These are phyloP conservation scores for Stemphylium beticola DNA, from an alignment of 2,329 filamentous ascomycete species.

Conservation along the genomic window DNA sequence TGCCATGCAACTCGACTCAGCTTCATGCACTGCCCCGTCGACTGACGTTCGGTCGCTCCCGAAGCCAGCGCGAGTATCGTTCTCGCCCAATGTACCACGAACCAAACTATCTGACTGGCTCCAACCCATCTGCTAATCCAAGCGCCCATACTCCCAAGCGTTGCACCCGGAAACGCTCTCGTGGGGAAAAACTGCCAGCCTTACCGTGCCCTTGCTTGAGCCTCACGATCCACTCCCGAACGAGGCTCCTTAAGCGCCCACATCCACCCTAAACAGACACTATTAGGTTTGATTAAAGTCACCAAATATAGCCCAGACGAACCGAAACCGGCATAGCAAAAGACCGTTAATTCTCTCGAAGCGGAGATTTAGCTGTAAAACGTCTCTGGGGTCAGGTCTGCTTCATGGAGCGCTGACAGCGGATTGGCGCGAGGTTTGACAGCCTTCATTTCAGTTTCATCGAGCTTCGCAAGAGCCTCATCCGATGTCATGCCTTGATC, in stretches of 20 bases:
- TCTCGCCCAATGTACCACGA: slow-evolving; percentile 15
- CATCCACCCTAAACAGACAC: slow-evolving; percentile 14
- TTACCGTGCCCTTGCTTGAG: slow-evolving; percentile 29
- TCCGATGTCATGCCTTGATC: slow-evolving; percentile 23
- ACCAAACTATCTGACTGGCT: slow-evolving; percentile 30
- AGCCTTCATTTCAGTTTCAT: slow-evolving; percentile 25
- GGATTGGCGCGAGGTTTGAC: slow-evolving; percentile 20
- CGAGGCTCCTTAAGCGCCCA: slow-evolving; percentile 40
- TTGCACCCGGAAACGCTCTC: slow-evolving; percentile 36
- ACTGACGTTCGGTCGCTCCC: slow-evolving; percentile 20
- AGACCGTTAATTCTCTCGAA: slow-evolving; percentile 39
- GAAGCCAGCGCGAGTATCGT: slow-evolving; percentile 28
- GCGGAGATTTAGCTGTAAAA: slow-evolving; percentile 29
- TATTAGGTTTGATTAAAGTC: slow-evolving; percentile 34
- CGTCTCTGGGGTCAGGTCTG: slow-evolving; percentile 19
- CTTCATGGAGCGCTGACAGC: slow-evolving; percentile 22
- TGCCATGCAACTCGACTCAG: not conserved
- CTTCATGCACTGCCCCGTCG: slow-evolving; percentile 15
- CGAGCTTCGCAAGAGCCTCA: slow-evolving; percentile 25
- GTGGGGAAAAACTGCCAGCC: slow-evolving; percentile 23
- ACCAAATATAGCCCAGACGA: slow-evolving; percentile 45
- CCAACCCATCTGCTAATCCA: slow-evolving; percentile 28
- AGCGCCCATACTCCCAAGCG: slow-evolving; percentile 40
- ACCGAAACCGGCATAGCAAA: slow-evolving; percentile 26
- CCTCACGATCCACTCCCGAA: slow-evolving; percentile 37